A percentile compares a stretch with the other conserved stretches of the same genome.
Conservation (phyloP, 2,329 filamentous ascomycete species). For the Pyricularia sp. region DNA sequence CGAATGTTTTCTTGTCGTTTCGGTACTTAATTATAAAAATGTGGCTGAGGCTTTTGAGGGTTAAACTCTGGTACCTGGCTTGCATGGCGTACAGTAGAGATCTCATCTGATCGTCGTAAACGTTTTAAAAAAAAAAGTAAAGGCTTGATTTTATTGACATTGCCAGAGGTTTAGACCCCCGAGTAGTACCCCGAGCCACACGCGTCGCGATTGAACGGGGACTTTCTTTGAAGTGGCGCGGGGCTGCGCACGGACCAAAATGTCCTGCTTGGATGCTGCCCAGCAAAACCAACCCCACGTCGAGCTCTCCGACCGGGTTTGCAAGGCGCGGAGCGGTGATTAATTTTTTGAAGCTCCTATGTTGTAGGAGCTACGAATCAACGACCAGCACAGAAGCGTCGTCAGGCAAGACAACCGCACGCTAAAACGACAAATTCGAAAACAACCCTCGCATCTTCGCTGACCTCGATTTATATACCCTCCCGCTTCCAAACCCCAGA, state of each 20-base stretch:
- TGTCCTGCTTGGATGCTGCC: not conserved
- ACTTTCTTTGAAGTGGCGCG: not conserved
- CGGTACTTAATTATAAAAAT: not conserved
- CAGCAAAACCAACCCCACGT: not conserved
- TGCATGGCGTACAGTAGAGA: not conserved
- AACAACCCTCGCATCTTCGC: not conserved
- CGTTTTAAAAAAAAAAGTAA: not conserved
- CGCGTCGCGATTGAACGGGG: not conserved
- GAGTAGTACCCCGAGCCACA: not conserved
- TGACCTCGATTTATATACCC: not conserved
- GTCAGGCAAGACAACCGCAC: not conserved
- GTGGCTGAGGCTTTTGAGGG: not conserved
- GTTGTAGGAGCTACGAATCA: not conserved
- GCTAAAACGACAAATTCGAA: not conserved
- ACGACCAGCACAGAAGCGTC: not conserved
- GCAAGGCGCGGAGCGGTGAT: not conserved
- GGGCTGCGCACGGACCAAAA: not conserved
- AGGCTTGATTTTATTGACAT: no score
- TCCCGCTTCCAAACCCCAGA: not conserved
- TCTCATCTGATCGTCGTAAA: not conserved
- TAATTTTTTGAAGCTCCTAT: conserved; percentile 2
- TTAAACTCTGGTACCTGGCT: not conserved
- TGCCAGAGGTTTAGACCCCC: no score
- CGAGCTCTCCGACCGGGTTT: not conserved
- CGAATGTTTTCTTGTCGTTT: not conserved